A percentile compares a stretch with the other conserved stretches of the same genome.
Evolutionary conservation across 139 green algal genomes (phyloP).

Genomic region (Desmodesmus armatus): DNA sequence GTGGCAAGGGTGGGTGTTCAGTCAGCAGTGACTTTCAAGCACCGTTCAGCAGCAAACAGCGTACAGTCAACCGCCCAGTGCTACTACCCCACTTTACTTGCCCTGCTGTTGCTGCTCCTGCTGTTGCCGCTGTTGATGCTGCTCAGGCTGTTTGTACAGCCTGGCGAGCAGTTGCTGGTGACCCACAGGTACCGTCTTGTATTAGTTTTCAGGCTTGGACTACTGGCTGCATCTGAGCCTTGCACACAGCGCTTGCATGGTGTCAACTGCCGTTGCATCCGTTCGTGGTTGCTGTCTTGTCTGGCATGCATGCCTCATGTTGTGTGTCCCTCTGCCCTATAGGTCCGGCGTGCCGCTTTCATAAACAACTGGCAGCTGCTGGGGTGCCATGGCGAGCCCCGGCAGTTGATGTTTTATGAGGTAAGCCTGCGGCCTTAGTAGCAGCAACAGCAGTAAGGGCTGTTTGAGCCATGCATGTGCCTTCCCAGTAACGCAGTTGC

Average conservation of each 20-base stretch:
- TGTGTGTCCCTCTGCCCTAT: not conserved
- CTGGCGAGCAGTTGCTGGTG: constrained; percentile 25
- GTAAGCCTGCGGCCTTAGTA: constrained; percentile 11
- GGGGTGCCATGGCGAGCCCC: constrained; percentile 19
- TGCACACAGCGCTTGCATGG: no score
- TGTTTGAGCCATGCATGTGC: no score
- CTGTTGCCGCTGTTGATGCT: not conserved
- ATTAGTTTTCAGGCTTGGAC: not conserved
- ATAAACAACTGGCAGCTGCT: constrained; percentile 47
- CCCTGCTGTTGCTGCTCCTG: not conserved
- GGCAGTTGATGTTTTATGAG: constrained; percentile 39
- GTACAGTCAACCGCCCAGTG: no score
- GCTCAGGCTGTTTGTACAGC: constrained; percentile 33
- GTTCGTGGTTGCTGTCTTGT: no score
- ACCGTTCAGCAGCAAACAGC: no score
- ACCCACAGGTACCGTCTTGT: constrained; percentile 6
- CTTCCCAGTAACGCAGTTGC: no score
- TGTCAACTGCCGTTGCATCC: no score
- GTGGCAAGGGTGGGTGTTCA: not conserved
- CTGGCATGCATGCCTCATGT: not conserved
- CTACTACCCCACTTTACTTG: not conserved
- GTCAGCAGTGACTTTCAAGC: no score
- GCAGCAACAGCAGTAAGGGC: not conserved
- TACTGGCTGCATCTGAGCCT: not conserved
- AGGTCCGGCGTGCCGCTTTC: constrained; percentile 47